Base-by-base conservation (phyloP, 495 filamentous ascomycete genomes). In the Tirmania nivea region DNA sequence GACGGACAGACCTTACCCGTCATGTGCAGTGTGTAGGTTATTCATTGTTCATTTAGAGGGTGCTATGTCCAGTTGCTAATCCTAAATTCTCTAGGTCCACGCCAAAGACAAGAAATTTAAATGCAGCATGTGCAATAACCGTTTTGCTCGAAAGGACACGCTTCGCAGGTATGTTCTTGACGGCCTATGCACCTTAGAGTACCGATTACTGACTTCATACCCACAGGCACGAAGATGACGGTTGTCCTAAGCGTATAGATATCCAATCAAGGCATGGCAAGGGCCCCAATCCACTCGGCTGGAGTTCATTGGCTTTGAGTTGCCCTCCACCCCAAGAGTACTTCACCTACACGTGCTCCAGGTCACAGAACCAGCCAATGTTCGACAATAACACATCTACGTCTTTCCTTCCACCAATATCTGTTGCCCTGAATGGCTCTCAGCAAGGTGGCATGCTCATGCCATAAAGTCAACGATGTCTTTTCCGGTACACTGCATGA, bases 131-230 rank as follows among this genome's bases (percentile, higher is more conserved):
- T 93, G 86, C 65, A 71, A 74, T n/a, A 72, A 76, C 51, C 70
- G 72, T 45, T 93, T 90, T 71, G 82, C 83, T 37, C 73, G 86
- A 48, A 84, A 85, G 63, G 86, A 93, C 64, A 92, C 85, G 8
- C 71, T 93, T 37, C 69, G 81, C 67, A 81, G 84, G 84, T 84
- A 64, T 66, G 73, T 60, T 42, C 35, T 48, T 19, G 12, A 0
- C 17, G 11, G 17, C 8, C 3, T 31, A 20, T 36, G 47, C 2
- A 2, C 47, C 35, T 21, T 55, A 34, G 20, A 36, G 35, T 56
- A 16, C 58, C 67, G 8, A 19, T 45, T 45, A 45, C 39, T 45
- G 39, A 45, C 39, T 19, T 45, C 39, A 45, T 45, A 45, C 39
- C 1, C 39, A 45, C 17, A 84, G 83, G 65, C 83, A 87, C 60